Percentiles rank a stretch among this genome's conserved stretches.
These are phyloP conservation scores for Sclerotiophoma versabilis DNA, from an alignment of 2,329 filamentous ascomycete species.

Conservation along the genomic window DNA sequence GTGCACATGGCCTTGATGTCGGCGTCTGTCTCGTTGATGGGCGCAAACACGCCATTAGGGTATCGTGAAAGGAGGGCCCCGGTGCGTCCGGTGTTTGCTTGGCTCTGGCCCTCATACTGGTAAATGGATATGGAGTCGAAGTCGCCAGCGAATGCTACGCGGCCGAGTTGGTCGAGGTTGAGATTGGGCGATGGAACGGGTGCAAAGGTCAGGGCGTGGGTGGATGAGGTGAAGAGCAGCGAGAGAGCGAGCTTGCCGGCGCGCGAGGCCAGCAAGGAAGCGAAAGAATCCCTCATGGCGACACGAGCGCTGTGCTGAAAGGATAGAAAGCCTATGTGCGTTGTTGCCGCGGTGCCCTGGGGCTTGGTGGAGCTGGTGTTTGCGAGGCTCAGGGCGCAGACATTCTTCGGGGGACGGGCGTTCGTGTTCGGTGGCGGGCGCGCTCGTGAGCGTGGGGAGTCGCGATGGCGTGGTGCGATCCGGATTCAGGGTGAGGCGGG, in stretches of 20 bases:
- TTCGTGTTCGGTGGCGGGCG: constrained; percentile 11
- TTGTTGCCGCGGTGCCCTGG: constrained; percentile 19
- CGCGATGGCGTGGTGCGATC: constrained; percentile 14
- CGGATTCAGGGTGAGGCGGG: constrained; percentile 20
- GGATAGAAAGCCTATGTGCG: constrained; percentile 25
- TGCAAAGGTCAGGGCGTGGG: constrained; percentile 60
- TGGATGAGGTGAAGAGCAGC: constrained; percentile 40
- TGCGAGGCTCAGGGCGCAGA: constrained; percentile 17
- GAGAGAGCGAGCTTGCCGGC: constrained; percentile 48
- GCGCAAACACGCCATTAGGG: constrained; percentile 83
- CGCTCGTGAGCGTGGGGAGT: constrained; percentile 9
- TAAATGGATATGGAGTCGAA: constrained; percentile 93
- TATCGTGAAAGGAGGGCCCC: constrained; percentile 81
- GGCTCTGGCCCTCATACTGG: constrained; percentile 80
- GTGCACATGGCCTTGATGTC: constrained; percentile 89
- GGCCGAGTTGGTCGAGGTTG: constrained; percentile 78
- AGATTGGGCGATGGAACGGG: constrained; percentile 73
- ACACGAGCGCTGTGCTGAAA: constrained; percentile 30
- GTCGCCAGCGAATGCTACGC: constrained; percentile 85
- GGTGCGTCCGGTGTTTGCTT: constrained; percentile 72
- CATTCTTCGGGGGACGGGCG: constrained; percentile 16
- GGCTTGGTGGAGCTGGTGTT: constrained; percentile 14
- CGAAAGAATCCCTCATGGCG: constrained; percentile 48
- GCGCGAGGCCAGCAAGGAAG: constrained; percentile 48
- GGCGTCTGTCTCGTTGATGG: constrained; percentile 78